Conservation (phyloP, 768 basidiomycete species). For the Hericium alpestre region DNA sequence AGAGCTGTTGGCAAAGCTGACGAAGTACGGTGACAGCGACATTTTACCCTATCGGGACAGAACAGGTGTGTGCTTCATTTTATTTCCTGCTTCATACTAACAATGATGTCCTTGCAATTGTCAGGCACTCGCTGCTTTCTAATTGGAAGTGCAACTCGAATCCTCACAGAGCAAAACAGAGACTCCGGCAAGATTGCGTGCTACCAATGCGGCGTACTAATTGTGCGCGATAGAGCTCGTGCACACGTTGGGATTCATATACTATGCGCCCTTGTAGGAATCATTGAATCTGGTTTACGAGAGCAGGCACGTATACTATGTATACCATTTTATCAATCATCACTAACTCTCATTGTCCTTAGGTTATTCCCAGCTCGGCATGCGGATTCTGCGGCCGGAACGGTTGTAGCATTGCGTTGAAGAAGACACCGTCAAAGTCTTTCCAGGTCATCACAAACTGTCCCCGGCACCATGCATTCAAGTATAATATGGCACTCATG, state of each 20-base stretch:
- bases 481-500: not conserved
- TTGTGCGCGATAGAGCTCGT: not conserved
- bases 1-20: not conserved
- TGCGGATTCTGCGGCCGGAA: not conserved
- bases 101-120: not conserved
- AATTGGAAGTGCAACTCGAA: not conserved
- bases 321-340: not conserved
- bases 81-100: not conserved
- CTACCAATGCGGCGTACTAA: not conserved
- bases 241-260: not conserved
- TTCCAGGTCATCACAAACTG: not conserved
- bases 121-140: not conserved
- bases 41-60: not conserved
- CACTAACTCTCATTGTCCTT: too few species aligned
- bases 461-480: not conserved
- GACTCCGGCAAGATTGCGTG: not conserved
- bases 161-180: not conserved
- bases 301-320: not conserved
- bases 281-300: not conserved
- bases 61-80: not conserved
- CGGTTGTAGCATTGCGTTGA: not conserved
- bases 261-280: not conserved
- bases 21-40: not conserved
- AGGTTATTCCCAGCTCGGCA: not conserved
- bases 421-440: not conserved